Conservation (phyloP, 2,329 filamentous ascomycete genomes). For the Dothidotthia symphoricarpi region DNA sequence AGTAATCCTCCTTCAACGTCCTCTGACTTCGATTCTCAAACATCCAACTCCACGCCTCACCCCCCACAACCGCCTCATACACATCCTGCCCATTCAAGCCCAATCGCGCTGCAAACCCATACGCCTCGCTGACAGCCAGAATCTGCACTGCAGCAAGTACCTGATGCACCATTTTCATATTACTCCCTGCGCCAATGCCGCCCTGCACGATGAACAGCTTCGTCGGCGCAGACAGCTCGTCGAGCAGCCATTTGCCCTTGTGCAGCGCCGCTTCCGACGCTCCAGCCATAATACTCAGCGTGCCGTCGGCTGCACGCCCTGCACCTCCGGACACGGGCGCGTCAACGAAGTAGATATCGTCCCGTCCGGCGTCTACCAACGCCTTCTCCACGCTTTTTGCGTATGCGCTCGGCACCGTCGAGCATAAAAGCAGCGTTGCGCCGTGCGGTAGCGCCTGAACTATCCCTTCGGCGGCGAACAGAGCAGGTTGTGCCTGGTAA, state of each 20-base stretch:
- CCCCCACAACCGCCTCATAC: slow-evolving; percentile 49
- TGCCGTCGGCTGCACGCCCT: slow-evolving; percentile 66
- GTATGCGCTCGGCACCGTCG: slow-evolving; percentile 68
- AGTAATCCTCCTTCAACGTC: slow-evolving; percentile 54
- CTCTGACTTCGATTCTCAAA: slow-evolving; percentile 57
- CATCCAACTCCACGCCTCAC: slow-evolving; percentile 53
- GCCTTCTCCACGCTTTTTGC: slow-evolving; percentile 60
- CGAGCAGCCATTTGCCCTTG: slow-evolving; percentile 58
- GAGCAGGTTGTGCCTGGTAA: slow-evolving; percentile 63
- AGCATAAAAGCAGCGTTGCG: slow-evolving; percentile 65
- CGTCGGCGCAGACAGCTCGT: slow-evolving; percentile 58
- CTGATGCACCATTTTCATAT: slow-evolving; percentile 60
- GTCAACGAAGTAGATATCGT: slow-evolving; percentile 67
- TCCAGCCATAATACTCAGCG: slow-evolving; percentile 72
- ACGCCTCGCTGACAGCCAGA: slow-evolving; percentile 55
- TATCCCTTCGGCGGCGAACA: slow-evolving; percentile 60
- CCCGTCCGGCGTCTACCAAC: slow-evolving; percentile 55
- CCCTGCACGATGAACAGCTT: slow-evolving; percentile 60
- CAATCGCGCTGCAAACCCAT: slow-evolving; percentile 55
- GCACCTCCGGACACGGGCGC: slow-evolving; percentile 71
- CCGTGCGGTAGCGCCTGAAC: slow-evolving; percentile 54
- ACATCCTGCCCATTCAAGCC: slow-evolving; percentile 54
- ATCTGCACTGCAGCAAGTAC: slow-evolving; percentile 60
- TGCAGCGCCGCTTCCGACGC: slow-evolving; percentile 58
- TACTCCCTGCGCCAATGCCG: slow-evolving; percentile 54